Evolutionary conservation across 1,284 basidiomycete species (phyloP), one percentile per base, ranked within the genome.

Genomic region (Leccinum pachyderme): DNA sequence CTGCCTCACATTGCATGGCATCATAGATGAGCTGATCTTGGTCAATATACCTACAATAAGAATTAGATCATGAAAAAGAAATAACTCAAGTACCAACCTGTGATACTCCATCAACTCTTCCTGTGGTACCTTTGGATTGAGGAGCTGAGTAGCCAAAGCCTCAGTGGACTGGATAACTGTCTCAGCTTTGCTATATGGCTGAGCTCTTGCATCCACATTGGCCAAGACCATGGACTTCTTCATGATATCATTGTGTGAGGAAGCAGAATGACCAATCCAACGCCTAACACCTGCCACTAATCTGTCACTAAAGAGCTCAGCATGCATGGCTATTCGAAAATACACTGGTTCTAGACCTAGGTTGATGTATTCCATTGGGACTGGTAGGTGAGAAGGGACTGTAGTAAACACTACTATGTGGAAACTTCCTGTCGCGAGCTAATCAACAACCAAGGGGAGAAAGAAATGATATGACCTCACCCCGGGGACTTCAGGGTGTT

Each of bases 401-500:
- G 48, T 83, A 77, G 48, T 83, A 77, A 49, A 86, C 82, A 52
- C 84, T 74, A 60, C 84, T 83, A 58, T 78, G 80, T 47, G 81
- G 83, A 33, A 78, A 89, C 72, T 86, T 94, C 53, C 83, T 91
- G 65, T 49, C 41, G 8, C 6, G 43, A 35, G 24, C 58, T 4
- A 47, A 25, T 3, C 27, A 7, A 49, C 3, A 47, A 25, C 2
- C 27, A 6, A 49, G 28, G 54, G 7, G 46, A 41, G 29, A 6
- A 59, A 28, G 11, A 11, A 12, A 7, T 22, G 22, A 22, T 24
- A 22, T 22, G 25, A 12, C 33, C 81, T 53, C 60, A 89, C 90
- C 89, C 91, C 44, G 88, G 88, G 1, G 91, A 75, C 66, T 91
- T 92, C 51, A 90, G 72, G 7, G 90, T 93, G 60, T 91, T 92